Evolutionary conservation across 108 stramenopile species (phyloP).

Genomic region (Schizochytrium sp.): DNA sequence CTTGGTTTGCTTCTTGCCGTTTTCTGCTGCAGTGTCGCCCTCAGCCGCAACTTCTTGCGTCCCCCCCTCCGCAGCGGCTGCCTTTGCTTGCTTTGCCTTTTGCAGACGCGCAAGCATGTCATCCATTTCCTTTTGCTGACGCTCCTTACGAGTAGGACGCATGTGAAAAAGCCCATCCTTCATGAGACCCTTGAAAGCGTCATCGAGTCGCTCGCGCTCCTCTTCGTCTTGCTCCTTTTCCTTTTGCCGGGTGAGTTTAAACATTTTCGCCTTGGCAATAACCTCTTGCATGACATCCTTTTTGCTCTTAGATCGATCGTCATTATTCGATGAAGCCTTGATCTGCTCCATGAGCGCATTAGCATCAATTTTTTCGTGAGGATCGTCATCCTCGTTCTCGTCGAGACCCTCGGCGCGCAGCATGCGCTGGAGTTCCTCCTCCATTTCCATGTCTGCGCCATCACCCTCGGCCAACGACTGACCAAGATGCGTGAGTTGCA

Average conservation of each 20-base stretch:
- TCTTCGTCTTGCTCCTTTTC: slow-evolving; percentile 23
- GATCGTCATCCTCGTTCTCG: slow-evolving; percentile 19
- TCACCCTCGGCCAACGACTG: neutral
- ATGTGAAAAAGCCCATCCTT: neutral
- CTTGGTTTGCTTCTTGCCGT: neutral
- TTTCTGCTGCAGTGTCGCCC: neutral
- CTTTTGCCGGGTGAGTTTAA: slow-evolving; percentile 16
- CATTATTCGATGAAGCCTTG: neutral
- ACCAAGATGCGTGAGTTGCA: neutral
- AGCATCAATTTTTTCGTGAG: neutral
- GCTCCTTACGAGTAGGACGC: neutral
- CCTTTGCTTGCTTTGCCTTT: neutral
- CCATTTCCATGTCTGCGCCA: neutral
- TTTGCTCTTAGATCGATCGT: neutral
- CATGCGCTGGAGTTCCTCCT: neutral
- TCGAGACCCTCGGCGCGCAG: slow-evolving; percentile 17
- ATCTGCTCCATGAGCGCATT: neutral
- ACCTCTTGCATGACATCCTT: slow-evolving; percentile 28
- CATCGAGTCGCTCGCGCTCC: slow-evolving; percentile 24
- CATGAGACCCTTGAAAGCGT: slow-evolving; percentile 14
- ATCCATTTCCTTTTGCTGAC: neutral
- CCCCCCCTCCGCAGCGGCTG: neutral
- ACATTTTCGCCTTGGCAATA: slow-evolving; percentile 25
- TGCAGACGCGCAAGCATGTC: neutral
- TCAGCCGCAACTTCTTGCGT: neutral